phyloP scores from a whole-genome alignment of 108 stramenopile species.

The Nannochloropsis gaditana region DNA sequence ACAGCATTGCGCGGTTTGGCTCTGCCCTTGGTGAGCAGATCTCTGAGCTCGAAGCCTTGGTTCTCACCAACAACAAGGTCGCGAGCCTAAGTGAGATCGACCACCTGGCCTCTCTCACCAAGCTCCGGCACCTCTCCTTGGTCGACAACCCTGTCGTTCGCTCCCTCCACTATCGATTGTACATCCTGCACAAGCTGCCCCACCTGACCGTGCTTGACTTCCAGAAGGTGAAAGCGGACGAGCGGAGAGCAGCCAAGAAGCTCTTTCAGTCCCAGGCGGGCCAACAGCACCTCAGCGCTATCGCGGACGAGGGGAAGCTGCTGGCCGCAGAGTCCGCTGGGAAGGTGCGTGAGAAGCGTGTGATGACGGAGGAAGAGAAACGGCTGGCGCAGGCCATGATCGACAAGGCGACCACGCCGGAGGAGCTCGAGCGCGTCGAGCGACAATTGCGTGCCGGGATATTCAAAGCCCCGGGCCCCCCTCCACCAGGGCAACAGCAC shows the following conservation, averaged over 20 bases:
- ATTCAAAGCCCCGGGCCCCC: neutral
- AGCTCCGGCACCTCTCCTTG: slow-evolving; percentile 45
- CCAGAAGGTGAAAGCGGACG: slow-evolving; percentile 41
- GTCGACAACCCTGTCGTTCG: slow-evolving; percentile 49
- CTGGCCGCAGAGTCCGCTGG: neutral
- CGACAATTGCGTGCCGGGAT: neutral
- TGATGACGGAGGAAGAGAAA: neutral
- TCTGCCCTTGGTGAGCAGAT: slow-evolving; percentile 40
- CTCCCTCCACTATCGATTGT: slow-evolving; percentile 49
- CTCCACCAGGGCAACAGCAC: neutral
- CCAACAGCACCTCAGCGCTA: neutral
- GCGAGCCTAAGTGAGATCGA: slow-evolving; percentile 44
- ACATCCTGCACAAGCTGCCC: slow-evolving; percentile 45
- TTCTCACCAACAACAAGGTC: slow-evolving; percentile 55
- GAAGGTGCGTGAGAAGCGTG: neutral
- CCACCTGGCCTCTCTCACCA: slow-evolving; percentile 30
- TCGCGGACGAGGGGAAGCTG: neutral
- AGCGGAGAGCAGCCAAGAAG: neutral
- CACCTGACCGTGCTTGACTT: slow-evolving; percentile 51
- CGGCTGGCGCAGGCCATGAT: neutral
- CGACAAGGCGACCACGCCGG: neutral
- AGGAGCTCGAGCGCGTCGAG: neutral
- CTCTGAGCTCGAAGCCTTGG: slow-evolving; percentile 34
- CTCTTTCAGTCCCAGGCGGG: neutral
- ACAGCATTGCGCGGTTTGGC: slow-evolving; percentile 43